These are phyloP conservation scores for Xerocomus brunneocitrinus DNA, from an alignment of 768 basidiomycete genomes.

Conservation along the genomic window DNA sequence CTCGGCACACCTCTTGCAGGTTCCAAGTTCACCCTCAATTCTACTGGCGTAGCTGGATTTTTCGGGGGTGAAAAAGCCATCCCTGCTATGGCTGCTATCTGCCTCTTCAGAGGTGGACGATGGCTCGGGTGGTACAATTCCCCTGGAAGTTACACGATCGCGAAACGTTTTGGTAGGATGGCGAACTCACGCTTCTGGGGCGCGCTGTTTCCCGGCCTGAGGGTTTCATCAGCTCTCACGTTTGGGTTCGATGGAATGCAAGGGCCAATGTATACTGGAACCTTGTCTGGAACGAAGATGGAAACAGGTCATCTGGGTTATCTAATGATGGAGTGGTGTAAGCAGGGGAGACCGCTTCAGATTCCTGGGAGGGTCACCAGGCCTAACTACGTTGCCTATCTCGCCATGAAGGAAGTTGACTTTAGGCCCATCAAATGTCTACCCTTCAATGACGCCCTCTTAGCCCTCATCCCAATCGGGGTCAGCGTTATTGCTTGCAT, in stretches of 20 bases:
- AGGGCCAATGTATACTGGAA: constrained; percentile 28
- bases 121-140: constrained; percentile 36
- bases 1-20: constrained; percentile 5
- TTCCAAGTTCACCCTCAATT: constrained; percentile 20
- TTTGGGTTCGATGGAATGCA: constrained; percentile 28
- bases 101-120: constrained; percentile 26
- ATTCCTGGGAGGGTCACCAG: constrained; percentile 9
- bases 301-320: constrained; percentile 26
- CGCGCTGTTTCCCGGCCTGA: constrained; percentile 29
- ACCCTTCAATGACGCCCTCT: not conserved
- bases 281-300: constrained; percentile 29
- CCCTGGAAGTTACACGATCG: constrained; percentile 32
- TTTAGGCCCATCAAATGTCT: constrained; percentile 1
- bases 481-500: constrained; percentile 24
- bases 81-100: constrained; percentile 31
- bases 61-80: constrained; percentile 36
- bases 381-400: constrained; percentile 12
- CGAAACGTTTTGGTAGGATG: constrained; percentile 31
- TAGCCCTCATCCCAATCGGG: constrained; percentile 22
- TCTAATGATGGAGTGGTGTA: constrained; percentile 19
- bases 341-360: not conserved
- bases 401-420: constrained; percentile 11
- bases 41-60: constrained; percentile 32
- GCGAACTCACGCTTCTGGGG: constrained; percentile 31
- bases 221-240: constrained; percentile 16